phyloP scores from a whole-genome alignment of 2,329 filamentous ascomycete genomes.

The Neonectria coccinea region DNA sequence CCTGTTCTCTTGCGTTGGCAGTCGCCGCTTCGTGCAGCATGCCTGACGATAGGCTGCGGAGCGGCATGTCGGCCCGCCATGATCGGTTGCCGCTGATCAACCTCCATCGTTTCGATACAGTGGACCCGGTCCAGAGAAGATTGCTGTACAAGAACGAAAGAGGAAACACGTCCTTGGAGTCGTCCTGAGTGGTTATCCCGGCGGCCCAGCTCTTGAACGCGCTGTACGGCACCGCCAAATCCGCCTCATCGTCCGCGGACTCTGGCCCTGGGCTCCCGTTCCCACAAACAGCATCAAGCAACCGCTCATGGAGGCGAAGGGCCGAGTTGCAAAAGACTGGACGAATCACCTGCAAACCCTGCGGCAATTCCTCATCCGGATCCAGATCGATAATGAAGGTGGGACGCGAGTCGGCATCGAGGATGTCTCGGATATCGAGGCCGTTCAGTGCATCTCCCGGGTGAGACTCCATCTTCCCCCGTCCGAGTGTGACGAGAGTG shows the following conservation, averaged over 20 bases:
- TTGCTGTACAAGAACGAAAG: constrained; percentile 52
- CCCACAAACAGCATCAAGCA: constrained; percentile 47
- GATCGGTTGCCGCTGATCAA: constrained; percentile 56
- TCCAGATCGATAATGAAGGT: constrained; percentile 55
- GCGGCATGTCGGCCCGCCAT: constrained; percentile 40
- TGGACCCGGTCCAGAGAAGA: constrained; percentile 54
- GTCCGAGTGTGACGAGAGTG: neutral
- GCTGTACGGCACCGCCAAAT: constrained; percentile 38
- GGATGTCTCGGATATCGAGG: constrained; percentile 59
- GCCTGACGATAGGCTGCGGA: constrained; percentile 14
- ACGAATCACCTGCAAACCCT: constrained; percentile 39
- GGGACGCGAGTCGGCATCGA: constrained; percentile 53
- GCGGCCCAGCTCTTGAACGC: constrained; percentile 57
- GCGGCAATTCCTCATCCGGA: constrained; percentile 44
- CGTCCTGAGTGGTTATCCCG: constrained; percentile 56
- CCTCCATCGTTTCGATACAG: constrained; percentile 54
- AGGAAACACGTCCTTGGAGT: constrained; percentile 59
- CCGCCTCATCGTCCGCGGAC: constrained; percentile 1
- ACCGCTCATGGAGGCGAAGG: constrained; percentile 49
- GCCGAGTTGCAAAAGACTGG: constrained; percentile 54
- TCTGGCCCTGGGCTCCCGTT: constrained; percentile 14
- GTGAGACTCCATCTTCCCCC: constrained; percentile 31
- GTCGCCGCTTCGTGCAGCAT: constrained; percentile 5
- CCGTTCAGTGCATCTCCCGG: constrained; percentile 42
- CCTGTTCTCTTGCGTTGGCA: neutral